Conservation (phyloP, 129 eudicot species). For the Lactuca saligna region DNA sequence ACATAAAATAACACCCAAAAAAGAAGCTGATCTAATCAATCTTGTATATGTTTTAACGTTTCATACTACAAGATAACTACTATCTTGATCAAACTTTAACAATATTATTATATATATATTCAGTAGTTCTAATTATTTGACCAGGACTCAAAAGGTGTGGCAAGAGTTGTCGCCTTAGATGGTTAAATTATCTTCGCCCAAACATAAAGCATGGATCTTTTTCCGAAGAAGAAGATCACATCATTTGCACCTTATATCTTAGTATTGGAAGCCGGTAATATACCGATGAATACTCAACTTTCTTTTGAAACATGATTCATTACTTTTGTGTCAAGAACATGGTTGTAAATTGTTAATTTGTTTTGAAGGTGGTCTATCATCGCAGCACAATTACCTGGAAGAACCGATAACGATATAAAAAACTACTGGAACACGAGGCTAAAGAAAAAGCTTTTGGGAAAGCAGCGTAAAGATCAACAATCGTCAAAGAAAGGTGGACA, state of each 20-base stretch:
- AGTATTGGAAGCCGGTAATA: conserved; percentile 87
- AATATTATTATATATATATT: not conserved
- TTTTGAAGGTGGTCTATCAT: conserved; percentile 76
- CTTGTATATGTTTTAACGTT: not conserved
- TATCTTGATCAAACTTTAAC: conserved; percentile 8
- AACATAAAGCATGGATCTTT: conserved; percentile 92
- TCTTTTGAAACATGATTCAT: not conserved
- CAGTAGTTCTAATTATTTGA: conserved; percentile 4
- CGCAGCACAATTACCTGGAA: conserved; percentile 82
- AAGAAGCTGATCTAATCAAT: conserved; percentile 1
- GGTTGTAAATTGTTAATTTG: not conserved
- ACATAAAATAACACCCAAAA: conserved; percentile 28
- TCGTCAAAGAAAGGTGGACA: conserved; percentile 31
- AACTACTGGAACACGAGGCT: conserved; percentile 94
- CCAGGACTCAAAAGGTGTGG: conserved; percentile 93
- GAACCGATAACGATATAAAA: conserved; percentile 90
- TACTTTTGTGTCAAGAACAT: not conserved
- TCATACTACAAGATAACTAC: not conserved
- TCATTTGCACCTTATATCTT: conserved; percentile 75
- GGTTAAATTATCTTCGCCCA: conserved; percentile 93
- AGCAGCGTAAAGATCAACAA: conserved; percentile 67
- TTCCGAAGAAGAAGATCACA: conserved; percentile 87
- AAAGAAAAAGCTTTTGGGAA: conserved; percentile 76
- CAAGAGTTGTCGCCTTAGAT: conserved; percentile 88
- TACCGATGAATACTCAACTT: not conserved